Percentiles rank a stretch among this genome's conserved stretches.
These are phyloP conservation scores for Oldenlandia corymbosa DNA, from an alignment of 257 asterid species.

Conservation along the genomic window DNA sequence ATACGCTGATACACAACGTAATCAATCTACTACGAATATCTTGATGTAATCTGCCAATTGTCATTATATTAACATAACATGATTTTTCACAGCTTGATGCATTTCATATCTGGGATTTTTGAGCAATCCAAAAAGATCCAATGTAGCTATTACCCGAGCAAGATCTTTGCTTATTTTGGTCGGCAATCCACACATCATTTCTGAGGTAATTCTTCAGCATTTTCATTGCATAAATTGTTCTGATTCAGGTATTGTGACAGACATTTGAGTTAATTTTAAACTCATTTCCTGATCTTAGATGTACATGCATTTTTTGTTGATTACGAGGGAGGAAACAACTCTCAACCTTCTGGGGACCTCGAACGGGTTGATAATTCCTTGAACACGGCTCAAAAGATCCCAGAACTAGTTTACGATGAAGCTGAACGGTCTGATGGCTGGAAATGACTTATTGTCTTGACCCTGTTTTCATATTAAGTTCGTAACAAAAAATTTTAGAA, in stretches of 20 bases:
- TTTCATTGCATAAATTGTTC: neutral
- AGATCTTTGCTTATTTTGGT: slow-evolving; percentile 69
- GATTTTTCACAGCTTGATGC: slow-evolving; percentile 74
- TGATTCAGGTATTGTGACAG: neutral
- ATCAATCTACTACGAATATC: too few species aligned
- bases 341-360: too few species aligned
- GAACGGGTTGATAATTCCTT: slow-evolving; percentile 18
- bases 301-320: slow-evolving; percentile 1
- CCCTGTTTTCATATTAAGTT: neutral
- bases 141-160: slow-evolving; percentile 86
- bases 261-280: neutral
- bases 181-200: slow-evolving; percentile 97
- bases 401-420: slow-evolving; percentile 25
- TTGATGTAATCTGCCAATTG: too few species aligned
- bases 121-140: slow-evolving; percentile 93
- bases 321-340: neutral
- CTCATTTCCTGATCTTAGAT: too few species aligned
- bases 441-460: slow-evolving; percentile 10
- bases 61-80: too few species aligned
- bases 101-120: slow-evolving; percentile 77
- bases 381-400: too few species aligned
- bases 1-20: too few species aligned
- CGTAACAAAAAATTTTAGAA: too few species aligned
- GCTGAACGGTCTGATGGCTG: slow-evolving; percentile 40
- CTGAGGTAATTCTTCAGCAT: slow-evolving; percentile 51